A percentile compares a stretch with the other conserved stretches of the same genome.
Conservation (phyloP, 2,329 filamentous ascomycete genomes). For the Colletotrichum cuscutae region DNA sequence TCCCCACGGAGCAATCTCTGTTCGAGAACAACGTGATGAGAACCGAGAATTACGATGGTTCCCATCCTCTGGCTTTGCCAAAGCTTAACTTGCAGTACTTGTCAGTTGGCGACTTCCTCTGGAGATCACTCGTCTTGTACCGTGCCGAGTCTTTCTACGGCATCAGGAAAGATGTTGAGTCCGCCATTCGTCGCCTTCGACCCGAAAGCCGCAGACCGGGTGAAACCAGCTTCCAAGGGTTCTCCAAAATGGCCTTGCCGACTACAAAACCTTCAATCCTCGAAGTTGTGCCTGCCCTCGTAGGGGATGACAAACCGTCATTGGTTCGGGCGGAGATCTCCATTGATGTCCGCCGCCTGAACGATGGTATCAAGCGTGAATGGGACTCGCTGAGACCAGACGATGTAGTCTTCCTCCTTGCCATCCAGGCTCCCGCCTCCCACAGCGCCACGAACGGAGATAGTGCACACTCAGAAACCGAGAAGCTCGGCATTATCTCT, state of each 20-base stretch:
- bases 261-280: conserved; percentile 88
- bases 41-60: conserved; percentile 89
- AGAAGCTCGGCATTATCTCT: conserved; percentile 74
- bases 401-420: conserved; percentile 89
- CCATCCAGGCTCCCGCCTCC: conserved; percentile 72
- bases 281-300: conserved; percentile 83
- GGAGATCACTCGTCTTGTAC: conserved; percentile 90
- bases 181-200: conserved; percentile 80
- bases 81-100: conserved; percentile 97
- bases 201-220: conserved; percentile 73
- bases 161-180: conserved; percentile 90
- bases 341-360: conserved; percentile 84
- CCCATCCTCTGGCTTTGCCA: conserved; percentile 86
- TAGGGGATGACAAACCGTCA: conserved; percentile 86
- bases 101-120: conserved; percentile 95
- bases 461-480: conserved; percentile 56
- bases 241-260: conserved; percentile 90
- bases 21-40: conserved; percentile 84
- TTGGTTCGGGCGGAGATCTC: conserved; percentile 87
- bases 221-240: conserved; percentile 81
- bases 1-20: conserved; percentile 86
- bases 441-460: conserved; percentile 64
- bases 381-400: conserved; percentile 91
- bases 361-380: conserved; percentile 79
- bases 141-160: conserved; percentile 93